Conservation (phyloP, 345 rosid genomes). For the Populus davidiana region DNA sequence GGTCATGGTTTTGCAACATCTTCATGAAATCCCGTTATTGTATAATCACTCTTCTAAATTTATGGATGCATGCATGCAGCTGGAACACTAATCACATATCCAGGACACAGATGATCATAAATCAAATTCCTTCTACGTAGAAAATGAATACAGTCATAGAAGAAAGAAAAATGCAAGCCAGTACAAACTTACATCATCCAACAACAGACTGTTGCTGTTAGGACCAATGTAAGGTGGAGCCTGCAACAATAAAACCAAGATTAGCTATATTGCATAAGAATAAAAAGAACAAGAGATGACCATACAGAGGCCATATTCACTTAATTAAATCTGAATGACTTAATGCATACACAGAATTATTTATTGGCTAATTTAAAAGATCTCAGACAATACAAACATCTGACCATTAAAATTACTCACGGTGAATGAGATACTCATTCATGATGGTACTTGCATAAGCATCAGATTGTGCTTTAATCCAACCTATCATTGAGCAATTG, state of each 20-base stretch:
- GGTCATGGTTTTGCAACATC: neutral
- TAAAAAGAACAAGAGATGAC: neutral
- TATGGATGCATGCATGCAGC: neutral
- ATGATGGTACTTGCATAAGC: neutral
- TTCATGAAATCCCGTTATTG: neutral
- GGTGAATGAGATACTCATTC: neutral
- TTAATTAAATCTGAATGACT: neutral
- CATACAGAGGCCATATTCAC: neutral
- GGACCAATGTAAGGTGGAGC: slow-evolving; percentile 80
- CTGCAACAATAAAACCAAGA: slow-evolving; percentile 37
- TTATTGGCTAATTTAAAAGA: neutral
- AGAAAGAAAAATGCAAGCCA: neutral
- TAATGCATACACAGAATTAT: neutral
- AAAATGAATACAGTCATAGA: neutral
- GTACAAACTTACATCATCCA: slow-evolving; percentile 83
- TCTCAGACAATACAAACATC: neutral
- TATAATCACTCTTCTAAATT: neutral
- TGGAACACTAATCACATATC: neutral
- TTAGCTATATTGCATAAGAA: neutral
- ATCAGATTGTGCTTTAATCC: neutral
- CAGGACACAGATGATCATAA: neutral
- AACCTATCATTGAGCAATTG: neutral
- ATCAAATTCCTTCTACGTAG: neutral
- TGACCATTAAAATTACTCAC: neutral
- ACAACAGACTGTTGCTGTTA: slow-evolving; percentile 90